Conservation (phyloP, 495 filamentous ascomycete genomes). For the Penicillium lividum region DNA sequence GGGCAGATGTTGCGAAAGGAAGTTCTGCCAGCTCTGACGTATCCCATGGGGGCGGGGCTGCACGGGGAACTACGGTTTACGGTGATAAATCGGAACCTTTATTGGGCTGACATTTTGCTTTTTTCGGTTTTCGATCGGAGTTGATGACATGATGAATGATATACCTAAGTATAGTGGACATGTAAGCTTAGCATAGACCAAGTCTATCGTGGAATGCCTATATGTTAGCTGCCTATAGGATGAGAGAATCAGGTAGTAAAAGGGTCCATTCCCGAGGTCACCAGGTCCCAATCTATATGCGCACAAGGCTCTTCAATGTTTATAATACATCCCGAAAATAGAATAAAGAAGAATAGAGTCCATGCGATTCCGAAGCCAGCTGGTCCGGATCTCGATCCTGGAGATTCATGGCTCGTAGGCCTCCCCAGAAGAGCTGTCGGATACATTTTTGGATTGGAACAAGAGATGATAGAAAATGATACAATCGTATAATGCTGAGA, state of each 20-base stretch:
- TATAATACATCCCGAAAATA: conserved; percentile 26
- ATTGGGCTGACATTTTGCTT: conserved; percentile 14
- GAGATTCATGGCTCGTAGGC: conserved; percentile 3
- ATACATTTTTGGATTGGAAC: conserved; percentile 2
- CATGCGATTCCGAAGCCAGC: conserved; percentile 18
- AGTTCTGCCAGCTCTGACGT: conserved; percentile 34
- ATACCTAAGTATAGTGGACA: not conserved
- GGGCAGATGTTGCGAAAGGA: conserved; percentile 22
- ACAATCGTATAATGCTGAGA: conserved; percentile 4
- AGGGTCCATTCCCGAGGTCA: not conserved
- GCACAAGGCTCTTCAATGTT: conserved; percentile 15
- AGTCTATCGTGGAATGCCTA: not conserved
- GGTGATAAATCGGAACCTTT: conserved; percentile 31
- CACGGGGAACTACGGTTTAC: conserved; percentile 30
- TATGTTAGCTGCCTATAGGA: no score
- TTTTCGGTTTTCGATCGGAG: conserved; percentile 11
- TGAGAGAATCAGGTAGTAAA: not conserved
- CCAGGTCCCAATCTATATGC: conserved; percentile 20
- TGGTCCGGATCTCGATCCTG: conserved; percentile 20
- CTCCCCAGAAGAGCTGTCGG: not conserved
- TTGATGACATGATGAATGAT: not conserved
- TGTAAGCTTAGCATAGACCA: not conserved
- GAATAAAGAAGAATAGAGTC: conserved; percentile 10
- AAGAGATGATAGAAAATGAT: conserved; percentile 2
- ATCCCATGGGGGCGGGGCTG: conserved; percentile 26